These are phyloP conservation scores for Magnusiomyces starmeri DNA, from an alignment of 1,139 yeast species.

Conservation along the genomic window DNA sequence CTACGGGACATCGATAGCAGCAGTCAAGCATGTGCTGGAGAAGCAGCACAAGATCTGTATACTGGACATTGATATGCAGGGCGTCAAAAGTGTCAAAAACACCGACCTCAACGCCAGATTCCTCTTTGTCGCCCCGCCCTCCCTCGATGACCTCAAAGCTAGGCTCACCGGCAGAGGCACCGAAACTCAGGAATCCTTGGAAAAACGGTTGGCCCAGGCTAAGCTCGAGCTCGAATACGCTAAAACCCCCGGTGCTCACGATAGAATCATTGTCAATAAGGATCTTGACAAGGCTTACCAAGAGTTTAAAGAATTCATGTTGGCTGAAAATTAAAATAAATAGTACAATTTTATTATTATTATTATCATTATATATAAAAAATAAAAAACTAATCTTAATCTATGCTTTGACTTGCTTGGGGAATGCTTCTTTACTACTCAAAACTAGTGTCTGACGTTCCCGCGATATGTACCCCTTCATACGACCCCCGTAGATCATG, in stretches of 20 bases:
- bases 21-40: constrained; percentile 67
- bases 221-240: constrained; percentile 82
- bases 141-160: constrained; percentile 61
- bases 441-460: constrained; percentile 66
- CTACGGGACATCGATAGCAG: constrained; percentile 85
- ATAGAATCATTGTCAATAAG: constrained; percentile 79
- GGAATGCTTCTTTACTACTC: constrained; percentile 71
- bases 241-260: constrained; percentile 82
- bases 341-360: not conserved
- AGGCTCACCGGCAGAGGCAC: constrained; percentile 90
- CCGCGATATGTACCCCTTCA: constrained; percentile 83
- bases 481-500: constrained; percentile 51
- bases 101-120: constrained; percentile 78
- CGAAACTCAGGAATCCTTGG: constrained; percentile 76
- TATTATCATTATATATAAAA: not conserved
- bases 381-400: not conserved
- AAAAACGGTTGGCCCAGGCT: constrained; percentile 82
- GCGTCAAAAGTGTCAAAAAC: constrained; percentile 83
- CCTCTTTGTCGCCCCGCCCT: constrained; percentile 88
- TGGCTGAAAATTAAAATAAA: constrained; percentile 9
- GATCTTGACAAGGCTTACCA: constrained; percentile 81
- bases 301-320: constrained; percentile 60
- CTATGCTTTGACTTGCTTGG: constrained; percentile 26
- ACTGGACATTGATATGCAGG: constrained; percentile 97
- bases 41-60: constrained; percentile 59